Evolutionary conservation across 495 filamentous ascomycete genomes (phyloP), one percentile per base, ranked within the genome.

Genomic region (Neurospora sp.): DNA sequence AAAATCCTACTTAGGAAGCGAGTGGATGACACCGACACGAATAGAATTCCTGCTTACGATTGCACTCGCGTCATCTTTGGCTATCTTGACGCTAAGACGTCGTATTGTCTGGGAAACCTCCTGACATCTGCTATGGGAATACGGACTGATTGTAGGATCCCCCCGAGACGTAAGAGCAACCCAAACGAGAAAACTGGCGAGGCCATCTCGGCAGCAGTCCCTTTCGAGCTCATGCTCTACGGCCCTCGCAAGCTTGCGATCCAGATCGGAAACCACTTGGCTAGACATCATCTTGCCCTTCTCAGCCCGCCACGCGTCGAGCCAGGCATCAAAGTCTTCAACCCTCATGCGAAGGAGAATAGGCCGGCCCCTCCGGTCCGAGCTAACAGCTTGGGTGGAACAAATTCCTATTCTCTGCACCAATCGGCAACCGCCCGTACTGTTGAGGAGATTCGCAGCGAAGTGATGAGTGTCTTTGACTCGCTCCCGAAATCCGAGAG

Each of bases 401-500:
- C 7, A 53, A 70, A 10, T 70, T 65, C 48, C 10, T 69, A 72
- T 37, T 31, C 22, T 61, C 12, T 71, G 69, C 61, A 74, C 9
- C 74, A 75, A 10, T 72, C 79, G 41, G 77, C 76, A 16, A 80
- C 80, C 4, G 73, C 83, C 48, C 85, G 93, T 16, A 93, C 92
- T 2, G 88, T 88, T 4, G 94, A 98, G 76, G 94, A 98, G 80
- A 89, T 96, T 39, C 90, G 90, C 5, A 88, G 88, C 76, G 94
- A 97, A 37, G 92, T 97, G 14, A 87, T 93, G 79, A 89, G 88
- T 45, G 93, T 98, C 83, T 97, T 99, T 75, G 93, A 97, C 80
- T 89, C 88, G 16, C 87, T 98, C 18, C 83, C 87, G 18, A 88
- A 91, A 74, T 86, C 86, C 6, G 92, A 97, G 38, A 90, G 91